phyloP scores from a whole-genome alignment of 495 filamentous ascomycete species.

The Xylaria longipes region DNA sequence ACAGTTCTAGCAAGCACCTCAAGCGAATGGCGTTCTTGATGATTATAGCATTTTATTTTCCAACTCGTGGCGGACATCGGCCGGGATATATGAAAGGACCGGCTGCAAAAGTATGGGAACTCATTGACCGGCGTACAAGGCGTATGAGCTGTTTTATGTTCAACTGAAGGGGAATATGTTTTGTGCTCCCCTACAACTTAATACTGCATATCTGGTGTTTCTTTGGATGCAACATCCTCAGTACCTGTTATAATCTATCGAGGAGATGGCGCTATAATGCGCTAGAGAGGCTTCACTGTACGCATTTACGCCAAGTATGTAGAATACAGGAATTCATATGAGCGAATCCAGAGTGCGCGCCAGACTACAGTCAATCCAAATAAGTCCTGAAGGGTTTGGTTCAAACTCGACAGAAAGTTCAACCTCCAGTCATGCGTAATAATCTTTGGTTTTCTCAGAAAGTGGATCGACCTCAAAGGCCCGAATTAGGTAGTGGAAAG shows the following conservation, averaged over 20 bases:
- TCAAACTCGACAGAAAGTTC: too few relatives aligned
- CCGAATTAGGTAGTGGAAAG: too few relatives aligned
- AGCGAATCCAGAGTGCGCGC: background rate
- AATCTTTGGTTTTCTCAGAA: too few relatives aligned
- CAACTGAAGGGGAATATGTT: background rate
- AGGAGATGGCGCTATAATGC: background rate
- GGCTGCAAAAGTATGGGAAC: slow-evolving; percentile 9
- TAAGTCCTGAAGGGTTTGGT: too few relatives aligned
- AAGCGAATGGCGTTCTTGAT: slow-evolving; percentile 13
- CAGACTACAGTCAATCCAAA: too few relatives aligned
- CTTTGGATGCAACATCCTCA: background rate
- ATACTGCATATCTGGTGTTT: slow-evolving; percentile 4
- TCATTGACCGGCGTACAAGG: slow-evolving; percentile 8
- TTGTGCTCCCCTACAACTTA: slow-evolving; percentile 1
- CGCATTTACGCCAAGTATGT: background rate
- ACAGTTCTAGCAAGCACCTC: background rate
- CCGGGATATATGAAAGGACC: slow-evolving; percentile 15
- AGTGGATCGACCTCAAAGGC: too few relatives aligned
- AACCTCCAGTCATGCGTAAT: too few relatives aligned
- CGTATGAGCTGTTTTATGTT: slow-evolving; percentile 7
- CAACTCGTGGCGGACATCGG: background rate
- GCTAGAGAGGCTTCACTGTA: background rate
- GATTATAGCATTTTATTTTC: slow-evolving; percentile 7
- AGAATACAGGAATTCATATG: background rate
- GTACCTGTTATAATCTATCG: background rate